A percentile compares a stretch with the other conserved stretches of the same genome.
These are phyloP conservation scores for Backusella australiensis DNA, from an alignment of 192 early-diverging fungal genomes.

Conservation along the genomic window DNA sequence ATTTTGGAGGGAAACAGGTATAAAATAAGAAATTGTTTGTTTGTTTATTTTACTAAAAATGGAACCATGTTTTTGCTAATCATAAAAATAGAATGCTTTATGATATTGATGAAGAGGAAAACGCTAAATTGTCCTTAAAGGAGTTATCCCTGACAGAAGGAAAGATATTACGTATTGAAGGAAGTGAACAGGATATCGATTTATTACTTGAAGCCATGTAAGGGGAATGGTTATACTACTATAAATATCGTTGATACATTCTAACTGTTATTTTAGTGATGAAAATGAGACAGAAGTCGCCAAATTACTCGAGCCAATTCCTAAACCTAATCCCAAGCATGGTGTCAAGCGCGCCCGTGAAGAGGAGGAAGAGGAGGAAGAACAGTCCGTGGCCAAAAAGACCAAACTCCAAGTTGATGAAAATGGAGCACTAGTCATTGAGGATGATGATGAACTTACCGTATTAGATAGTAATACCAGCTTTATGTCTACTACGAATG, in stretches of 20 bases:
- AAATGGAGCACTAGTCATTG: background rate
- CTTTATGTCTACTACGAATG: background rate
- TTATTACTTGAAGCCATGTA: conserved; percentile 17
- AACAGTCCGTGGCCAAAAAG: background rate
- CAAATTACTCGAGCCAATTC: background rate
- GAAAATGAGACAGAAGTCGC: background rate
- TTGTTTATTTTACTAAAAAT: background rate
- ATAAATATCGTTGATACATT: background rate
- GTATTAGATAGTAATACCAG: background rate
- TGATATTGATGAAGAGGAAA: conserved; percentile 90
- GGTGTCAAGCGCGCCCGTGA: background rate
- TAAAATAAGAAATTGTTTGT: background rate
- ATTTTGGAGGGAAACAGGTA: conserved; percentile 69
- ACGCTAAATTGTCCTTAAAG: conserved; percentile 53
- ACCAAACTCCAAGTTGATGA: background rate
- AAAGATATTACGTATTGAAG: conserved; percentile 57
- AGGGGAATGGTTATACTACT: background rate
- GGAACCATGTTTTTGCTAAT: background rate
- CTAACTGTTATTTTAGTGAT: background rate
- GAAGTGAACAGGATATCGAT: conserved; percentile 41
- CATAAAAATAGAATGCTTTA: conserved; percentile 64
- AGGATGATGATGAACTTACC: background rate
- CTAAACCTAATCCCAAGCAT: background rate
- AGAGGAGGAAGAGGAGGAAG: background rate
- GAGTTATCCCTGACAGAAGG: conserved; percentile 61